phyloP scores from a whole-genome alignment of 1,139 yeast genomes.

The Nakaseomyces uthaithaninus region DNA sequence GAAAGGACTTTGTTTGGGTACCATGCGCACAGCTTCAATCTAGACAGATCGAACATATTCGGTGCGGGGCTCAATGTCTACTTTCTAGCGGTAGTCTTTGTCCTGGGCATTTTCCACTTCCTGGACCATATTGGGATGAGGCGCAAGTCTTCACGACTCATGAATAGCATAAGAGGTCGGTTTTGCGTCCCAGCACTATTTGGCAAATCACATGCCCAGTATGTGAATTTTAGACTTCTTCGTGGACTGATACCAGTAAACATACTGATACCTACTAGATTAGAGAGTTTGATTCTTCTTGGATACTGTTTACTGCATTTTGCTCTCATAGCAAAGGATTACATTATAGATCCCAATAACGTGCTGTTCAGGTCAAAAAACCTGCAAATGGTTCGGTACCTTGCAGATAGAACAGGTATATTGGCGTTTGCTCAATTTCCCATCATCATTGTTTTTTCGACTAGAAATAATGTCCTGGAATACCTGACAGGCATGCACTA shows the following conservation, averaged over 20 bases:
- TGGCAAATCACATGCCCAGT: conserved; percentile 16
- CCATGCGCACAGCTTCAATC: conserved; percentile 16
- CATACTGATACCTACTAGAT: conserved; percentile 38
- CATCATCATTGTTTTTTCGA: conserved; percentile 44
- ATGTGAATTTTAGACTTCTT: conserved; percentile 8
- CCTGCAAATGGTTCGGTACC: conserved; percentile 35
- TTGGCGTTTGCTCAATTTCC: conserved; percentile 44
- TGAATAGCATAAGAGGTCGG: conserved; percentile 17
- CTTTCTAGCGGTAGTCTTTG: conserved; percentile 12
- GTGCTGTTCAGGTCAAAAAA: conserved; percentile 37
- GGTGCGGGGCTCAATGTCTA: conserved; percentile 14
- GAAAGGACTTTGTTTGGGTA: conserved; percentile 13
- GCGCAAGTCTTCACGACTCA: conserved; percentile 9
- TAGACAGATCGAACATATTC: conserved; percentile 16
- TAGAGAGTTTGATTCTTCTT: conserved; percentile 45
- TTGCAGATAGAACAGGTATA: conserved; percentile 48
- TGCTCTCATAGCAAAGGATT: conserved; percentile 36
- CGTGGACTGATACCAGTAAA: conserved; percentile 13
- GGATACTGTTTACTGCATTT: conserved; percentile 42
- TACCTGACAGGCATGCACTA: conserved; percentile 58
- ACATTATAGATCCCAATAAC: conserved; percentile 35
- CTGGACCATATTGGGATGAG: conserved; percentile 14
- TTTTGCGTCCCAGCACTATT: conserved; percentile 15
- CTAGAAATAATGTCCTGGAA: conserved; percentile 57
- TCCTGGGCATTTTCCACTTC: conserved; percentile 12